Evolutionary conservation across 2,329 filamentous ascomycete species (phyloP).

Genomic region (Lasiodiplodia hormozganensis): DNA sequence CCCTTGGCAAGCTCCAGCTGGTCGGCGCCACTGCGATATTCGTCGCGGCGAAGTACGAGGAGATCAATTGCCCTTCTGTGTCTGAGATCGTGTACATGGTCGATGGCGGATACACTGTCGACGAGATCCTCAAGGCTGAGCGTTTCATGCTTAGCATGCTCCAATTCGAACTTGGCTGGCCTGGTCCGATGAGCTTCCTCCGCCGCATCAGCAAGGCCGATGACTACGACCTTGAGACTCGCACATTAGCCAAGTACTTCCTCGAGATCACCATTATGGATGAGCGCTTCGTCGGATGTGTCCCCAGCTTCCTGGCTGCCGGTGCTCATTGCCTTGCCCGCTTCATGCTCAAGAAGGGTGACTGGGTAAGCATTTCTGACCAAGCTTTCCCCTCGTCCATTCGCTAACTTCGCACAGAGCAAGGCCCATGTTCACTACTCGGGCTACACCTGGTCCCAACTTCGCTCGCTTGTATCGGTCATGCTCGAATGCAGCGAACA

Average conservation of each 20-base stretch:
- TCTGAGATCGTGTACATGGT: slow-evolving; percentile 99
- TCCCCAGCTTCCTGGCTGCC: slow-evolving; percentile 88
- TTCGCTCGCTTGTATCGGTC: slow-evolving; percentile 77
- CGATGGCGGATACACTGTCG: slow-evolving; percentile 83
- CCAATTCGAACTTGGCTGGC: slow-evolving; percentile 93
- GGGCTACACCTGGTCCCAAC: slow-evolving; percentile 86
- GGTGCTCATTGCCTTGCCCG: slow-evolving; percentile 92
- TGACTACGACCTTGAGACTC: slow-evolving; percentile 94
- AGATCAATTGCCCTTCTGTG: slow-evolving; percentile 96
- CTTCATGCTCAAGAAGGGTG: slow-evolving; percentile 86
- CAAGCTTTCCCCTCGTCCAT: not conserved
- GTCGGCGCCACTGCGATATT: slow-evolving; percentile 96
- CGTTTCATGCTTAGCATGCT: slow-evolving; percentile 98
- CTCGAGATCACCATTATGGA: slow-evolving; percentile 97
- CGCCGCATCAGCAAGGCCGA: slow-evolving; percentile 97
- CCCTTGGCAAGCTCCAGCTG: slow-evolving; percentile 91
- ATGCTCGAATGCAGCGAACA: slow-evolving; percentile 88
- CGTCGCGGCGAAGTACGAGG: slow-evolving; percentile 96
- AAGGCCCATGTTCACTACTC: slow-evolving; percentile 89
- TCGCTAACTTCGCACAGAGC: slow-evolving; percentile 63
- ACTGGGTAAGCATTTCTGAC: slow-evolving; percentile 74
- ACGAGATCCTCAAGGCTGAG: slow-evolving; percentile 96
- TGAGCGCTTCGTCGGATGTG: slow-evolving; percentile 90
- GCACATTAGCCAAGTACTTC: slow-evolving; percentile 97
- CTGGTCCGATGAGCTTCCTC: slow-evolving; percentile 98